phyloP scores from a whole-genome alignment of 1,284 basidiomycete species.

The Athelia sp. region DNA sequence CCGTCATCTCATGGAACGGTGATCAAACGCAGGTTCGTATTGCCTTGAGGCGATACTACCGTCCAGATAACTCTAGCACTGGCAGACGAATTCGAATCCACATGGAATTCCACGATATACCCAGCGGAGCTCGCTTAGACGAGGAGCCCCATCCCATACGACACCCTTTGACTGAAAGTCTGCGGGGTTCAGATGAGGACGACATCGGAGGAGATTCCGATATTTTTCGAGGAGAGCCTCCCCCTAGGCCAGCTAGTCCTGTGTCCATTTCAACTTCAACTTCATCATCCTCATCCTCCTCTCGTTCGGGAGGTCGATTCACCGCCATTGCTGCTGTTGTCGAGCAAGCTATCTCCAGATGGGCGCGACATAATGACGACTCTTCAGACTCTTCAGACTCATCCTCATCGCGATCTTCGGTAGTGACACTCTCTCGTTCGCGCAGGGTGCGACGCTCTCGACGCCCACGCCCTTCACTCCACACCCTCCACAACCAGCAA shows the following conservation, averaged over 20 bases:
- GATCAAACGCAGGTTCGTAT: too few species aligned
- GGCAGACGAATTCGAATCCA: too few species aligned
- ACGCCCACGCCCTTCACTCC: slow-evolving; percentile 39
- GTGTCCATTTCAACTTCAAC: slow-evolving; percentile 30
- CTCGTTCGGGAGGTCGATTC: slow-evolving; percentile 30
- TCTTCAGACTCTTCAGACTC: slow-evolving; percentile 41
- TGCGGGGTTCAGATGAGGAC: slow-evolving; percentile 21
- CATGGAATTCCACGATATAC: too few species aligned
- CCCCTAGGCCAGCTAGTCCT: slow-evolving; percentile 24
- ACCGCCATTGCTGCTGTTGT: slow-evolving; percentile 46
- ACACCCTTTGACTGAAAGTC: not conserved
- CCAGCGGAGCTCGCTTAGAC: too few species aligned
- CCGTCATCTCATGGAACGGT: too few species aligned
- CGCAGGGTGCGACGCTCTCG: slow-evolving; percentile 36
- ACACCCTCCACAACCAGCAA: slow-evolving; percentile 37
- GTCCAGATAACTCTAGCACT: too few species aligned
- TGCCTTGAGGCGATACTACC: too few species aligned
- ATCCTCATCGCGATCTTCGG: slow-evolving; percentile 35
- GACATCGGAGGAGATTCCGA: slow-evolving; percentile 42
- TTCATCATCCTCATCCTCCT: slow-evolving; percentile 37
- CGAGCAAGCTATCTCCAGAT: slow-evolving; percentile 49
- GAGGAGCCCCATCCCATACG: not conserved
- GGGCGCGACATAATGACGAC: slow-evolving; percentile 40
- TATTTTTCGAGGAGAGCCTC: slow-evolving; percentile 58
- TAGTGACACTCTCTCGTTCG: slow-evolving; percentile 32